Evolutionary conservation across 257 asterid species (phyloP), one percentile per base, ranked within the genome.

Genomic region (Cordia subcordata): DNA sequence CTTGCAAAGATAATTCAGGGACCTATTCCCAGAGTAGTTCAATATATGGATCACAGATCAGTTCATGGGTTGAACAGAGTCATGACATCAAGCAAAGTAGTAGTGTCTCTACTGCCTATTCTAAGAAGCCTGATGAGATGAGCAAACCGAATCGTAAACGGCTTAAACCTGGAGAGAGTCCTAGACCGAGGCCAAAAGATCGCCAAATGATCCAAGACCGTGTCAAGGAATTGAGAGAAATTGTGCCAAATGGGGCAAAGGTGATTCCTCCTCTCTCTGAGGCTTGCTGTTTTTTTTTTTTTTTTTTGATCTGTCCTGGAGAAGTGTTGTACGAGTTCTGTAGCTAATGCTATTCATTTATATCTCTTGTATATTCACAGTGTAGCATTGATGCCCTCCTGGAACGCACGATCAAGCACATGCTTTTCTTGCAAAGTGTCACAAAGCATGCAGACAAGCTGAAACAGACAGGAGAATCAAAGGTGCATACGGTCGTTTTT

Each of bases 171-270:
- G 95, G 98, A 32, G 98, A 91, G 68, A 92, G 80, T 69, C 96
- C 96, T 46, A 77, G 88, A 50, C 99, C 96, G 13, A 79, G 99
- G 66, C 96, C 99, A 1, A 88, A 92, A 74, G 99, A 92, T 77
- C 89, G 99, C 8, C 96, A 92, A 71, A 84, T 92, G 99, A 86
- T 92, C 66, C 96, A 92, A 82, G 99, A 92, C 45, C 94, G 96
- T 8, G 93, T 92, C 17, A 92, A 86, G 81, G 99, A 92, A 55
- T 68, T 92, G 53, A 76, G 99, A 73, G 95, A 92, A 74, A 86
- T 92, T 17, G 96, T 92, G 59, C 98, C 98, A 8, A 88, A 88
- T 53, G 98, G 94, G 45, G 92, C 84, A 40, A 91, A 91, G 96
- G 98, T 90, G 64, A 76, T 52, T 52, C 63, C 32, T 71, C 44